Conservation (phyloP, 176 grass and related monocot genomes). For the Carex kokanica region DNA sequence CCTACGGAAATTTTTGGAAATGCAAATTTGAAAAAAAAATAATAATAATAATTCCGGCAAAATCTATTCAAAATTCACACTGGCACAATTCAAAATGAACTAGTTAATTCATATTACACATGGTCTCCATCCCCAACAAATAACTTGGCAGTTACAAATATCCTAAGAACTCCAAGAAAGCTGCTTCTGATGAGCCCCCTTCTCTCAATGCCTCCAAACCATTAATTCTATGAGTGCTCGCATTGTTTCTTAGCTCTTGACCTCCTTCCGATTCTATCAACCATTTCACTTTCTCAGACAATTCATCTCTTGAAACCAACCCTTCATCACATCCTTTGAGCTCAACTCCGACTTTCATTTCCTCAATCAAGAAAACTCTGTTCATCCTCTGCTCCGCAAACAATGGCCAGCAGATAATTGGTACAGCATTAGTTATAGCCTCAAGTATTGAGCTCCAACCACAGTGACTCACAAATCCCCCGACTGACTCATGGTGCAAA, state of each 20-base stretch:
- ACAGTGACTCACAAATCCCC: slow-evolving; percentile 31
- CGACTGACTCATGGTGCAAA: slow-evolving; percentile 17
- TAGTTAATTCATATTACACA: too few relatives aligned
- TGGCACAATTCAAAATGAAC: too few relatives aligned
- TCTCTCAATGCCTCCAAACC: slow-evolving; percentile 8
- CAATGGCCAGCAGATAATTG: slow-evolving; percentile 29
- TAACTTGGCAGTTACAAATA: background rate
- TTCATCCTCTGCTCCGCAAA: slow-evolving; percentile 29
- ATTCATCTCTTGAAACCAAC: slow-evolving; percentile 16
- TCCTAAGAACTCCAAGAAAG: slow-evolving; percentile 5
- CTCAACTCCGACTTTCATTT: slow-evolving; percentile 17
- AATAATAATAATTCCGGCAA: too few relatives aligned
- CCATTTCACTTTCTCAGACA: slow-evolving; percentile 29
- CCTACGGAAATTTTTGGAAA: too few relatives aligned
- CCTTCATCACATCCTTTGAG: slow-evolving; percentile 15
- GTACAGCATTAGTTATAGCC: background rate
- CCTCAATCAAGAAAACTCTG: slow-evolving; percentile 11
- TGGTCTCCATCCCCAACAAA: too few relatives aligned
- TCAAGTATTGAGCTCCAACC: slow-evolving; percentile 22
- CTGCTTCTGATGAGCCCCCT: background rate
- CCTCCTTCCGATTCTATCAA: slow-evolving; percentile 26
- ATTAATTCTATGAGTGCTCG: background rate
- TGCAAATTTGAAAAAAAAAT: too few relatives aligned
- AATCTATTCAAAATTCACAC: too few relatives aligned
- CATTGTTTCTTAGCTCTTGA: background rate